phyloP scores from a whole-genome alignment of 2,329 filamentous ascomycete genomes.

The Achaetomium macrosporum region DNA sequence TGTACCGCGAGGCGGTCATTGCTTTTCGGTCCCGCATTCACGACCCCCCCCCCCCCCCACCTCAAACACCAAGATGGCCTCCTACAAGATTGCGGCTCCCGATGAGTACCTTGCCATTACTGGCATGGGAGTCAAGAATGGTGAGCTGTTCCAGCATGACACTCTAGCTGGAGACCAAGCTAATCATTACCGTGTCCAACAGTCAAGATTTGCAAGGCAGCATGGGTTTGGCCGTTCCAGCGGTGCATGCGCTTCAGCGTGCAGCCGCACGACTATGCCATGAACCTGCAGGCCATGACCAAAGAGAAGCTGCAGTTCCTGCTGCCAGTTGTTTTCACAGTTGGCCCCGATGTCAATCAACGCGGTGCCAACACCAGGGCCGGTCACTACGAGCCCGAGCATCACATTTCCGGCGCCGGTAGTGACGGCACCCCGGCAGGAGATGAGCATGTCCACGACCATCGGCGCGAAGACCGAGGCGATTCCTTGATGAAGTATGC shows the following conservation, averaged over 20 bases:
- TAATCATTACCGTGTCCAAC: conserved; percentile 4
- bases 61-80: conserved; percentile 37
- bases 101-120: conserved; percentile 86
- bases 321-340: conserved; percentile 78
- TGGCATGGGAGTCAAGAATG: conserved; percentile 66
- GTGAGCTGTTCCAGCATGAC: conserved; percentile 1
- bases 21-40: not conserved
- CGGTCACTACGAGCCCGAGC: not conserved
- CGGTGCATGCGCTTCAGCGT: conserved; percentile 57
- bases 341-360: conserved; percentile 68
- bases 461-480: conserved; percentile 43
- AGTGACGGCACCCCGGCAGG: conserved; percentile 16
- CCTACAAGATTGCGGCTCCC: conserved; percentile 64
- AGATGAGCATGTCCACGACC: conserved; percentile 26
- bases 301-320: conserved; percentile 80
- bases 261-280: conserved; percentile 74
- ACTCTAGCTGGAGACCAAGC: not conserved
- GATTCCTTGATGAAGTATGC: conserved; percentile 76
- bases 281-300: conserved; percentile 83
- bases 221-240: conserved; percentile 67
- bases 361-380: conserved; percentile 40
- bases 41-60: not conserved
- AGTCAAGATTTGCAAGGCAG: conserved; percentile 71
- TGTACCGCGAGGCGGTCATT: too few species aligned
- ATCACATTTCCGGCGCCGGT: not conserved